These are phyloP conservation scores for Asterochloris erici DNA, from an alignment of 139 green algal genomes.

Conservation along the genomic window DNA sequence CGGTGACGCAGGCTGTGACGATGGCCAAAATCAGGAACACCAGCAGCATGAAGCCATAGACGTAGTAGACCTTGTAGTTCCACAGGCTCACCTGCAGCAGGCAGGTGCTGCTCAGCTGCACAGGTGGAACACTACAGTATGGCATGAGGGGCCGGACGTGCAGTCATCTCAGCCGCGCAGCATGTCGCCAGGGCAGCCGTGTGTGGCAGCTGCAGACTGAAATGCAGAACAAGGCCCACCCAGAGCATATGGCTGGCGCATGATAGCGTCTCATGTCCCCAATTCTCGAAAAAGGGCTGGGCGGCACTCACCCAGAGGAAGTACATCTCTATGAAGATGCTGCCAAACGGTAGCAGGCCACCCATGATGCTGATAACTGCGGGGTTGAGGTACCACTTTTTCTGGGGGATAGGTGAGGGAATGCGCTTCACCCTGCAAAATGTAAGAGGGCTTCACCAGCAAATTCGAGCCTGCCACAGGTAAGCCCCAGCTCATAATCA, in stretches of 20 bases:
- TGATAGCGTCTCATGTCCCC: background rate
- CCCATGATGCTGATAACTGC: slow-evolving; percentile 65
- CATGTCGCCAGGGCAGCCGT: too few species aligned
- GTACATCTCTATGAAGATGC: slow-evolving; percentile 99
- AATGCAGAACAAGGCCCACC: too few species aligned
- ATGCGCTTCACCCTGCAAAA: slow-evolving; percentile 85
- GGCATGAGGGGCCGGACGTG: background rate
- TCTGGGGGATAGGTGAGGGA: slow-evolving; percentile 85
- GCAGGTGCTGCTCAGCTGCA: background rate
- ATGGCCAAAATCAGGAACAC: slow-evolving; percentile 93
- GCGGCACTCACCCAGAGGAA: slow-evolving; percentile 85
- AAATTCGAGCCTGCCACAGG: background rate
- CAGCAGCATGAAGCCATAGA: slow-evolving; percentile 98
- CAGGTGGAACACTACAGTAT: background rate
- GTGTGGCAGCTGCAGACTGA: too few species aligned
- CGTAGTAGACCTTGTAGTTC: slow-evolving; percentile 85
- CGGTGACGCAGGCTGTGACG: slow-evolving; percentile 85
- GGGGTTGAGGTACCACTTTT: slow-evolving; percentile 88
- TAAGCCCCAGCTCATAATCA: too few species aligned
- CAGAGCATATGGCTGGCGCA: background rate
- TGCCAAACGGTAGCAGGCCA: slow-evolving; percentile 93
- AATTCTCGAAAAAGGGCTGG: slow-evolving; percentile 70
- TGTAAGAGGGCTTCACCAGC: slow-evolving; percentile 61
- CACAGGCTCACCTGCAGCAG: slow-evolving; percentile 11
- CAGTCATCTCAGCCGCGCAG: background rate